Percentiles rank a stretch among this genome's conserved stretches.
Evolutionary conservation across 805 yeast genomes (phyloP).

Genomic region (Saturnispora galanensis): DNA sequence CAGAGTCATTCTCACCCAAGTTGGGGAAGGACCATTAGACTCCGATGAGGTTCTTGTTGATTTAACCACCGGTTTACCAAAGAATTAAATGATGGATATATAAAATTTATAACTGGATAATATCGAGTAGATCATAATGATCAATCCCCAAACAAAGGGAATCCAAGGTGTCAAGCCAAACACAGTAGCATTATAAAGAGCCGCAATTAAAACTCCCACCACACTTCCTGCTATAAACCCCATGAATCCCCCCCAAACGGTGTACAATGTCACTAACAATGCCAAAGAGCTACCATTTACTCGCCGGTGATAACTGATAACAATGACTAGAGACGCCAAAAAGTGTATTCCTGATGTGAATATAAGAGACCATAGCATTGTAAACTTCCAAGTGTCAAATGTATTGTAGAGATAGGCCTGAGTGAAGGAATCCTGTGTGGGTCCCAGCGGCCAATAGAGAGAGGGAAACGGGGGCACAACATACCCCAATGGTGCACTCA

Average conservation of each 20-base stretch:
- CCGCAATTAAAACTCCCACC: constrained; percentile 64
- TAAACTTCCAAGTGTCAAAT: constrained; percentile 72
- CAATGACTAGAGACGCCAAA: constrained; percentile 56
- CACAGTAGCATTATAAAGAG: constrained; percentile 70
- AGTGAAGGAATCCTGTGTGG: constrained; percentile 25
- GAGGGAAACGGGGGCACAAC: constrained; percentile 73
- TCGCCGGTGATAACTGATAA: constrained; percentile 34
- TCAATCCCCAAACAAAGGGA: constrained; percentile 73
- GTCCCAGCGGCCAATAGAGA: constrained; percentile 55
- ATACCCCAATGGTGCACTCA: constrained; percentile 68
- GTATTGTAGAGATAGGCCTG: constrained; percentile 57
- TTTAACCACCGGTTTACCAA: constrained; percentile 52
- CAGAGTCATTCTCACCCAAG: constrained; percentile 72
- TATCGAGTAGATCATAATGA: constrained; percentile 57
- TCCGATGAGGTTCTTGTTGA: constrained; percentile 48
- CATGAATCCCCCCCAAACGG: constrained; percentile 46
- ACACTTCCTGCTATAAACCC: constrained; percentile 69
- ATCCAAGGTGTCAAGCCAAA: constrained; percentile 93
- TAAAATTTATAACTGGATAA: constrained; percentile 52
- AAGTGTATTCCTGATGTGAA: constrained; percentile 53
- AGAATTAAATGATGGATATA: constrained; percentile 12
- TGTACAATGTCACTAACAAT: constrained; percentile 37
- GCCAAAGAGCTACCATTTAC: constrained; percentile 25
- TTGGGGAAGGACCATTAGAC: constrained; percentile 80
- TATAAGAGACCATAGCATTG: constrained; percentile 72